Evolutionary conservation across 2,329 filamentous ascomycete species (phyloP).

Genomic region (Passalora sequoiae): DNA sequence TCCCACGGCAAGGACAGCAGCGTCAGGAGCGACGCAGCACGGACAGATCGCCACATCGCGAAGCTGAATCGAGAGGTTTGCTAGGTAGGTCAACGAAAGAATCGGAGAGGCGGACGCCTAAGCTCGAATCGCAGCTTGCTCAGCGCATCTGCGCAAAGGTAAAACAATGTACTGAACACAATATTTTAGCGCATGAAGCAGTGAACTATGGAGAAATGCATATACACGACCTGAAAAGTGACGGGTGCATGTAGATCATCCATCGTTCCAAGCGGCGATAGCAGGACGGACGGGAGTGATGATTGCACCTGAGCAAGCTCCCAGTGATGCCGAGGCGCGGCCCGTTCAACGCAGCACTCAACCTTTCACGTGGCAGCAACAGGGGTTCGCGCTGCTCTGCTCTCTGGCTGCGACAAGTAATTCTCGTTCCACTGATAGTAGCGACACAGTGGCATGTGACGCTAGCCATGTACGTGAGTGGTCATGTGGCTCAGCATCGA

Average conservation of each 20-base stretch:
- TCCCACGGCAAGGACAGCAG: slow-evolving; percentile 22
- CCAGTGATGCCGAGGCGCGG: neutral
- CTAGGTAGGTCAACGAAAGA: neutral
- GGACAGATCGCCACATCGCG: slow-evolving; percentile 26
- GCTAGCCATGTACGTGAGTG: no score
- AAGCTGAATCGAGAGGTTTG: slow-evolving; percentile 6
- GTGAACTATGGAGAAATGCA: no score
- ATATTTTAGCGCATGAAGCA: no score
- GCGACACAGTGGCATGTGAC: no score
- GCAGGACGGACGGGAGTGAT: no score
- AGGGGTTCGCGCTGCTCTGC: neutral
- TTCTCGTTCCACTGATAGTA: no score
- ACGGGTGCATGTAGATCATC: no score
- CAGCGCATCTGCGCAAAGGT: slow-evolving; percentile 1
- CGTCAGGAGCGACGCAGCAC: slow-evolving; percentile 20
- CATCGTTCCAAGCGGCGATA: no score
- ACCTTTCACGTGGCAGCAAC: slow-evolving; percentile 1
- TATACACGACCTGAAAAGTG: no score
- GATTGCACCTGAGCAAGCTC: no score
- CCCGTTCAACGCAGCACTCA: neutral
- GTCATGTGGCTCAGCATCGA: no score
- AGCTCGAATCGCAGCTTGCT: slow-evolving; percentile 1
- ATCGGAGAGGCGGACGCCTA: slow-evolving; percentile 5
- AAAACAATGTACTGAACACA: neutral
- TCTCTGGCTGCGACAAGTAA: neutral